phyloP scores from a whole-genome alignment of 805 yeast genomes.

The Spathaspora gorwiae region DNA sequence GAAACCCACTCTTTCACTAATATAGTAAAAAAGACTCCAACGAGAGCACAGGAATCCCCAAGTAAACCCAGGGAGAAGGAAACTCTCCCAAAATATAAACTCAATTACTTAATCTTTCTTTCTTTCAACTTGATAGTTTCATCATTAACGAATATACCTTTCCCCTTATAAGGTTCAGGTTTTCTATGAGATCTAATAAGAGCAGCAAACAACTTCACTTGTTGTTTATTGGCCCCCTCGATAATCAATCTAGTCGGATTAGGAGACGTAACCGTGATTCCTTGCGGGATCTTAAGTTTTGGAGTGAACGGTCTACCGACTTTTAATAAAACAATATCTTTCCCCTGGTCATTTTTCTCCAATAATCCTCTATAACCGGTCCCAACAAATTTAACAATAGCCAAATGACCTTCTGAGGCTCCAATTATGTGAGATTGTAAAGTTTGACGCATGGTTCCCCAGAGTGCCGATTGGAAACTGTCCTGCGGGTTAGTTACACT shows the following conservation, averaged over 20 bases:
- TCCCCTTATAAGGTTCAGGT: slow-evolving; percentile 98
- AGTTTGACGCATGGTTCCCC: slow-evolving; percentile 90
- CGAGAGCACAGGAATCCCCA: no score
- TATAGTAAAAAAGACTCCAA: no score
- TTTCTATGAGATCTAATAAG: slow-evolving; percentile 80
- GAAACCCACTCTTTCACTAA: no score
- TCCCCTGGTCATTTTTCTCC: slow-evolving; percentile 48
- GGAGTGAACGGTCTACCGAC: slow-evolving; percentile 85
- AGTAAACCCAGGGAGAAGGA: no score
- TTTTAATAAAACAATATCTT: slow-evolving; percentile 64
- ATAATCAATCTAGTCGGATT: slow-evolving; percentile 79
- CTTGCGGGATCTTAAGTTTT: slow-evolving; percentile 71
- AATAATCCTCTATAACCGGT: slow-evolving; percentile 92
- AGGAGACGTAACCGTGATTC: slow-evolving; percentile 70
- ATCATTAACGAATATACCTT: slow-evolving; percentile 88
- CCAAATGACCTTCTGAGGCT: slow-evolving; percentile 87
- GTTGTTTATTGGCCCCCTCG: slow-evolving; percentile 86
- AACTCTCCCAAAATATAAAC: no score
- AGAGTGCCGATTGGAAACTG: slow-evolving; percentile 76
- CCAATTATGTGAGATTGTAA: slow-evolving; percentile 78
- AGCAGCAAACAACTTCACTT: slow-evolving; percentile 85
- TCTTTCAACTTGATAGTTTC: slow-evolving; percentile 89
- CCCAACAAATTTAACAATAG: slow-evolving; percentile 86
- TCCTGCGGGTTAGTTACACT: slow-evolving; percentile 51
- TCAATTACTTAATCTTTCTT: slow-evolving; percentile 80